phyloP scores from a whole-genome alignment of 805 yeast species.

The Blastobotrys americana region DNA sequence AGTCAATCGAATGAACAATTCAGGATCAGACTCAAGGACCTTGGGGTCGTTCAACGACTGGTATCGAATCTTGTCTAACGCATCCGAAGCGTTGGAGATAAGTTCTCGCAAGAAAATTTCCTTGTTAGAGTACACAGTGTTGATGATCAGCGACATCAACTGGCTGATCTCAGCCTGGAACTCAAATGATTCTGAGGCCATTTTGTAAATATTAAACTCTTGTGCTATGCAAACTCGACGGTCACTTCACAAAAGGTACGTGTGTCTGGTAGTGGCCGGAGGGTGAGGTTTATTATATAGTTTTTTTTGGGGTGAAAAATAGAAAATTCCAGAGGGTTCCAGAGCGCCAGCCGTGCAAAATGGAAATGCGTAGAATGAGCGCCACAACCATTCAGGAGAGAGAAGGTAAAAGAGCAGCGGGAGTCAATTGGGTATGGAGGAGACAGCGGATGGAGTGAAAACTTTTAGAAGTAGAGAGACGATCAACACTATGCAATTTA shows the following conservation, averaged over 20 bases:
- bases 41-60: slow-evolving; percentile 90
- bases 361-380: too few relatives aligned
- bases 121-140: slow-evolving; percentile 99
- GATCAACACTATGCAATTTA: too few relatives aligned
- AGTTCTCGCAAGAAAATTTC: slow-evolving; percentile 98
- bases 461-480: background rate
- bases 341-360: background rate
- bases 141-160: slow-evolving; percentile 99
- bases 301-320: slow-evolving; percentile 5
- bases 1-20: slow-evolving; percentile 92
- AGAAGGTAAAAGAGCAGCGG: too few relatives aligned
- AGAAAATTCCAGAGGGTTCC: slow-evolving; percentile 1
- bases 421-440: too few relatives aligned
- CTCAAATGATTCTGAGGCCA: slow-evolving; percentile 43
- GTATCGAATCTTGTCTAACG: slow-evolving; percentile 96
- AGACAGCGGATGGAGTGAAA: slow-evolving; percentile 3
- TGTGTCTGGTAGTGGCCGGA: background rate
- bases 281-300: slow-evolving; percentile 2
- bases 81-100: slow-evolving; percentile 98
- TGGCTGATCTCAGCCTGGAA: slow-evolving; percentile 99
- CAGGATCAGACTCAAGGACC: slow-evolving; percentile 90
- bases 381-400: too few relatives aligned
- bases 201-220: too few relatives aligned
- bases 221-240: too few relatives aligned
- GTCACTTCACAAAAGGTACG: background rate